Evolutionary conservation across 129 eudicot genomes (phyloP).

Genomic region (Flaveria trinervia): DNA sequence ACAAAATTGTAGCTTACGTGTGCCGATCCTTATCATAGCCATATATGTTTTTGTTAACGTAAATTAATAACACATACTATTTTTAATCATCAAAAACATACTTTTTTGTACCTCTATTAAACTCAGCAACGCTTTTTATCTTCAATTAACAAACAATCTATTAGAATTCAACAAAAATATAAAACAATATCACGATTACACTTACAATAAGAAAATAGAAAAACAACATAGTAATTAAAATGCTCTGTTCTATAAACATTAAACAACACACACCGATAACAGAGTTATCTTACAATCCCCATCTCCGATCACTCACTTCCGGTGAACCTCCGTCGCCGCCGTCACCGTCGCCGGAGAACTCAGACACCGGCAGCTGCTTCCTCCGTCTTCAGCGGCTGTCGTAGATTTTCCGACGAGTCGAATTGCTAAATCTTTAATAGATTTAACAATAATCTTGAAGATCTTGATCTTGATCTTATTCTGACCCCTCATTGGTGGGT

Average conservation of each 20-base stretch:
- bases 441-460: slow-evolving; percentile 21
- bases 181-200: too few species aligned
- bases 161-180: not conserved
- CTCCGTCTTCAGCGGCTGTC: slow-evolving; percentile 5
- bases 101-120: too few species aligned
- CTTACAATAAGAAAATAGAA: too few species aligned
- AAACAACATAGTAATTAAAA: too few species aligned
- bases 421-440: not conserved
- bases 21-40: too few species aligned
- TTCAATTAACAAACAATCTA: too few species aligned
- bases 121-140: too few species aligned
- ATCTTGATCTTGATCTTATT: slow-evolving; percentile 19
- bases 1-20: too few species aligned
- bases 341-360: not conserved
- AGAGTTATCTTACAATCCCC: not conserved
- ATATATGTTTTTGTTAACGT: too few species aligned
- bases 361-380: not conserved
- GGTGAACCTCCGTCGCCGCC: not conserved
- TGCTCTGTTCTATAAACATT: not conserved
- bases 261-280: not conserved
- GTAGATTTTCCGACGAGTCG: not conserved
- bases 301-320: not conserved
- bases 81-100: too few species aligned
- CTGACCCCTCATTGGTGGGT: slow-evolving; percentile 27
- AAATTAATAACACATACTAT: too few species aligned